phyloP scores from a whole-genome alignment of 202 grass and related monocot species.

The Zoysia matrella region DNA sequence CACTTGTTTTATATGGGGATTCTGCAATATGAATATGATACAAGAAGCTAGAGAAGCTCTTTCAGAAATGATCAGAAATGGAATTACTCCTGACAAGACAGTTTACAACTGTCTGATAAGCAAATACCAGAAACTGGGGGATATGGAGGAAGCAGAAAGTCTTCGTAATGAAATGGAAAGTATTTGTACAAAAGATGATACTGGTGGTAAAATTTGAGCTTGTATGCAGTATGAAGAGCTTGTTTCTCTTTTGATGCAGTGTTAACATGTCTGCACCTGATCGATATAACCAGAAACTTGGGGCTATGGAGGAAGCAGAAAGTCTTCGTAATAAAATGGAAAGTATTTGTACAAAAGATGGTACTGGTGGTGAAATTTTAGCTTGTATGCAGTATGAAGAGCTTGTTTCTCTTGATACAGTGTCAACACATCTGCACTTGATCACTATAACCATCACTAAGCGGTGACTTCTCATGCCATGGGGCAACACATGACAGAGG shows the following conservation, averaged over 20 bases:
- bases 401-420: too few species aligned
- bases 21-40: slow-evolving; percentile 82
- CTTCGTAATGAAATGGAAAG: slow-evolving; percentile 78
- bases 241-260: too few species aligned
- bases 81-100: slow-evolving; percentile 74
- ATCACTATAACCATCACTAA: slow-evolving; percentile 10
- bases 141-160: slow-evolving; percentile 61
- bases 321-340: slow-evolving; percentile 77
- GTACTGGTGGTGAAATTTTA: too few species aligned
- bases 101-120: slow-evolving; percentile 86
- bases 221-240: too few species aligned
- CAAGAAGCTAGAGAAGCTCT: slow-evolving; percentile 76
- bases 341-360: slow-evolving; percentile 11
- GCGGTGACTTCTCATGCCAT: slow-evolving; percentile 6
- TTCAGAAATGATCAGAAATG: slow-evolving; percentile 74
- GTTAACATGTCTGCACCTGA: too few species aligned
- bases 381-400: too few species aligned
- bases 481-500: slow-evolving; percentile 16
- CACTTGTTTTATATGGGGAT: slow-evolving; percentile 85
- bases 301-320: slow-evolving; percentile 61
- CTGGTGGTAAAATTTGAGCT: too few species aligned
- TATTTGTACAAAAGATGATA: not conserved
- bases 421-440: too few species aligned
- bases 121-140: slow-evolving; percentile 69
- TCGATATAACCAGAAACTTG: slow-evolving; percentile 48